Evolutionary conservation across 106 monocot genomes (phyloP).

Genomic region (Acanthochlamys bracteata): DNA sequence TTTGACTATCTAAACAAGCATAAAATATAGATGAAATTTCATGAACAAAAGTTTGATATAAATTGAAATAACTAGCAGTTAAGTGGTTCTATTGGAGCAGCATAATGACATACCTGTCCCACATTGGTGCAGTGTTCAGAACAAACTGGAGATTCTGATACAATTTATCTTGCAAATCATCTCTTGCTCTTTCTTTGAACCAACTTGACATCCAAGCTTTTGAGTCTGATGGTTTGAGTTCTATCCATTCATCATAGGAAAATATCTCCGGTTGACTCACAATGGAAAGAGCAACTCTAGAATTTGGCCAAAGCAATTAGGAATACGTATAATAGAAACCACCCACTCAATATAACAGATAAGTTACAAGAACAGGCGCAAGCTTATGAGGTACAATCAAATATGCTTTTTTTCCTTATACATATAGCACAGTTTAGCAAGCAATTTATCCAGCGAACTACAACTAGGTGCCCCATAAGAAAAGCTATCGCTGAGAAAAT

Average conservation of each 20-base stretch:
- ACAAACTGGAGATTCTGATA: constrained; percentile 57
- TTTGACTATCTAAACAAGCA: no score
- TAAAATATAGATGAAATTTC: neutral
- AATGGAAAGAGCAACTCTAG: constrained; percentile 54
- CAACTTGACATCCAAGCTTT: constrained; percentile 46
- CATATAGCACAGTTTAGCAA: no score
- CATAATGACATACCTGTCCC: constrained; percentile 61
- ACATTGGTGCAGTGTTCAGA: constrained; percentile 81
- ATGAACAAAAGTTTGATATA: neutral
- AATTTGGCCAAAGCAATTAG: neutral
- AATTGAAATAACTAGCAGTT: neutral
- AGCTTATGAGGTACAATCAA: neutral
- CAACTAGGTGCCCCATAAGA: no score
- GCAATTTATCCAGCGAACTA: no score
- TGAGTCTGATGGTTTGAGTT: constrained; percentile 47
- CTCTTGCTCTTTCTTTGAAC: constrained; percentile 70
- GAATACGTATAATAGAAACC: neutral
- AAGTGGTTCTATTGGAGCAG: neutral
- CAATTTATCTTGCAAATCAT: constrained; percentile 40
- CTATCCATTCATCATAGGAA: constrained; percentile 68
- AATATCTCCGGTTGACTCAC: constrained; percentile 58
- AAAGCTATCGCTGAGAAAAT: no score
- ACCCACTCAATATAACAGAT: no score
- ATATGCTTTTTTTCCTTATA: no score
- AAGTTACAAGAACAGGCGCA: neutral